These are phyloP conservation scores for Hypoxylon lienhwacheense DNA, from an alignment of 495 filamentous ascomycete species.

Conservation along the genomic window DNA sequence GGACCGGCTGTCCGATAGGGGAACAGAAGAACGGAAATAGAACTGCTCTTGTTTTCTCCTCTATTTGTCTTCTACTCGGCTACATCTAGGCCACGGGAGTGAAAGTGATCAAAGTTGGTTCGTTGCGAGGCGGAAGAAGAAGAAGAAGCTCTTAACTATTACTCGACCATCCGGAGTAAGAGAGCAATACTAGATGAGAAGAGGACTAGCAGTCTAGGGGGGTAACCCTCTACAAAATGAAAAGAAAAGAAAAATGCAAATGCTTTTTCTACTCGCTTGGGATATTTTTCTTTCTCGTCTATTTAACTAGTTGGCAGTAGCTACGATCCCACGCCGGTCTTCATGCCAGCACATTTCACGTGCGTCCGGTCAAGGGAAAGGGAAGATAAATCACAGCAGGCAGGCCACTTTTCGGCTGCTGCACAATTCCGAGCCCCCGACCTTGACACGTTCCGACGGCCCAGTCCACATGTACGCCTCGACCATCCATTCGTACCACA, in stretches of 20 bases:
- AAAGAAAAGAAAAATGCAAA: constrained; percentile 19
- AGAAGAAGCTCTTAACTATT: too few species aligned
- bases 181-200: constrained; percentile 1
- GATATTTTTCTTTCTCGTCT: not conserved
- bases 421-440: constrained; percentile 82
- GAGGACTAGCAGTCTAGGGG: not conserved
- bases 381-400: constrained; percentile 76
- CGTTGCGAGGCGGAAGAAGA: not conserved
- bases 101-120: too few species aligned
- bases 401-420: constrained; percentile 90
- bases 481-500: constrained; percentile 99
- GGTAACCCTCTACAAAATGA: too few species aligned
- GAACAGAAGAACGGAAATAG: too few species aligned
- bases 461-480: constrained; percentile 71
- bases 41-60: too few species aligned
- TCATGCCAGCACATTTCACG: too few species aligned
- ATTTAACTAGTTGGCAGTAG: not conserved
- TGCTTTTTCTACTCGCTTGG: not conserved
- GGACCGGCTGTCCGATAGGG: too few species aligned
- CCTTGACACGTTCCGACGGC: constrained; percentile 66
- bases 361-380: too few species aligned
- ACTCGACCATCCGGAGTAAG: not conserved
- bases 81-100: too few species aligned
- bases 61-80: too few species aligned
- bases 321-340: too few species aligned